These are phyloP conservation scores for Xylaria sp. DNA, from an alignment of 2,329 filamentous ascomycete genomes.

Conservation along the genomic window DNA sequence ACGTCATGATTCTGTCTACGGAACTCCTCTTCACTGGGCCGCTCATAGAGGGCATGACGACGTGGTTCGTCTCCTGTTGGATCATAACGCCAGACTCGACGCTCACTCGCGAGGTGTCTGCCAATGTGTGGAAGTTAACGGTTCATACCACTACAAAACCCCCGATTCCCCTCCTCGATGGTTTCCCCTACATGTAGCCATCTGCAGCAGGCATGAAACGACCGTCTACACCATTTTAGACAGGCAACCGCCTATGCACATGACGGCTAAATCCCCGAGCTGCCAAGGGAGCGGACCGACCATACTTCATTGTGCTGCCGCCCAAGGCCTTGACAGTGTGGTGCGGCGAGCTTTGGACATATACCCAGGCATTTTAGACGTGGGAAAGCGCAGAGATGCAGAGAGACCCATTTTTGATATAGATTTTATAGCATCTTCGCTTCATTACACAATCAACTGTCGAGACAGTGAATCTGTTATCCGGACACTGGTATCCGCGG, in stretches of 20 bases:
- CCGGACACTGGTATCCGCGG: not conserved
- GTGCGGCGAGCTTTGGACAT: not conserved
- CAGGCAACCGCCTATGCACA: not conserved
- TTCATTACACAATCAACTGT: not conserved
- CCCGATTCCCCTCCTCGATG: not conserved
- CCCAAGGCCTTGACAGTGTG: not conserved
- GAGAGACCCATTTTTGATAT: not conserved
- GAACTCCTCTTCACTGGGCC: not conserved
- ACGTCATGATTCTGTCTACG: not conserved
- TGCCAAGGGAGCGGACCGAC: not conserved
- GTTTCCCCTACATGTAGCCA: not conserved
- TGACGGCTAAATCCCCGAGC: not conserved
- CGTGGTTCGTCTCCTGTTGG: not conserved
- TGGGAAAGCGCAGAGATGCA: not conserved
- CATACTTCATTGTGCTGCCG: not conserved
- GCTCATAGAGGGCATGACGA: not conserved
- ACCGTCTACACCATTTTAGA: not conserved
- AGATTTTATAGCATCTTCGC: not conserved
- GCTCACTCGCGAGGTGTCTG: not conserved
- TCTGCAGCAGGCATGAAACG: not conserved
- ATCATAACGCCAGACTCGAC: not conserved
- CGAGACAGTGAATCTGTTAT: not conserved
- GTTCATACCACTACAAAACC: too few species aligned
- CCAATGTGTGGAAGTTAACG: not conserved
- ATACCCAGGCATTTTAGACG: conserved; percentile 3